Evolutionary conservation across 2,329 filamentous ascomycete genomes (phyloP), one percentile per base, ranked within the genome.

Genomic region (Clarireedia paspali): DNA sequence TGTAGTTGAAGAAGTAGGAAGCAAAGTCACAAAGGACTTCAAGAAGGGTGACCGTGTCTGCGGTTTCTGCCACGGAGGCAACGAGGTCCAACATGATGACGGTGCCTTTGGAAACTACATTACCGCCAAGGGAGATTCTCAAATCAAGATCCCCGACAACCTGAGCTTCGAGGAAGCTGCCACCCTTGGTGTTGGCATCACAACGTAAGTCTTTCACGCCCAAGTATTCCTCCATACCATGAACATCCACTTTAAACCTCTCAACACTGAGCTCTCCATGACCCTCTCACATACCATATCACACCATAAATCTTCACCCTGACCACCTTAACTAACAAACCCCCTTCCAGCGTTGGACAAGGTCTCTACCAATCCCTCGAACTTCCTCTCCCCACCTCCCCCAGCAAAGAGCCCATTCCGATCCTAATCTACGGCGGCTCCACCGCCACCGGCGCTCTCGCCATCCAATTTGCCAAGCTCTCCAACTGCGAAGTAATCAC

Each of bases 361-460:
- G 73, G 71, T 0, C 69, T 80, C 5, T 80, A 78, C 66, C 73
- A 77, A 57, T 63, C 65, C 5, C 69, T 80, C 1, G 53, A 67
- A 50, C 70, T 80, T 0, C 71, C 75, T 0, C 67, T 81, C 3
- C 82, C 82, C 0, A 69, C 62, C 20, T 55, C 64, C 7, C 70
- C 74, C 5, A 53, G 66, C 30, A 67, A 69, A n/a, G 68, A 72
- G 9, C 64, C 71, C 40, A 63, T 71, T 44, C 68, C 73, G 0
- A 62, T 80, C 17, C 63, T 80, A 12, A 74, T 80, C 53, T 79
- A 79, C 59, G 77, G 76, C 47, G 77, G 73, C 7, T 75, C 73
- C 40, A 78, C 75, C 2, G 77, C 77, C 17, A 79, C 77, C 0
- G 77, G 77, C 2, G 70, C 71, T 1, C 67, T 78, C 3, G 77